Evolutionary conservation across 2,329 filamentous ascomycete genomes (phyloP).

Genomic region (Anthostomella pinea): DNA sequence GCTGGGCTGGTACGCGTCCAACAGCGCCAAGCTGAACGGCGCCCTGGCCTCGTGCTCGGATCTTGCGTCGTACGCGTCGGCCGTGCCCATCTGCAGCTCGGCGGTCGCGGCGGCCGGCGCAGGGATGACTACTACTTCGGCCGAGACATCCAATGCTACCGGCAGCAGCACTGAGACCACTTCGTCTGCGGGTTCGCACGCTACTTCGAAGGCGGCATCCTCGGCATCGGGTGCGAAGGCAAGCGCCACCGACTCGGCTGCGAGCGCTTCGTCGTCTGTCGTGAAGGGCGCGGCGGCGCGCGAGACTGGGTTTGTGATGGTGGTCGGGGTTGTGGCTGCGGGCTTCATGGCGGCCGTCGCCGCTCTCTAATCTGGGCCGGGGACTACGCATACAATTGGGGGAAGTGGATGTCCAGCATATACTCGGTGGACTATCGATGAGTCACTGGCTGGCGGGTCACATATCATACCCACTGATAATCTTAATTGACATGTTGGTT

Average conservation of each 20-base stretch:
- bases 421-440: no score
- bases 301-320: conserved; percentile 18
- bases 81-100: conserved; percentile 18
- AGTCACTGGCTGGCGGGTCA: no score
- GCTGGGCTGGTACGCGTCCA: conserved; percentile 18
- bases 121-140: background rate
- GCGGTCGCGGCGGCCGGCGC: background rate
- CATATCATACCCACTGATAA: no score
- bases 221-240: background rate
- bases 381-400: no score
- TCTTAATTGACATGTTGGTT: no score
- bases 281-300: conserved; percentile 13
- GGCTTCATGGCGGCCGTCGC: conserved; percentile 20
- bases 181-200: background rate
- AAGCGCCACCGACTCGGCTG: conserved; percentile 4
- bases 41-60: conserved; percentile 18
- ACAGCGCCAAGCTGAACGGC: conserved; percentile 19
- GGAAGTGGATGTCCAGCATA: no score
- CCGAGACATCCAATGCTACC: background rate
- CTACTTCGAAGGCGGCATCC: background rate
- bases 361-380: conserved; percentile 10
- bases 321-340: conserved; percentile 16
- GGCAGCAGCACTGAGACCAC: background rate
- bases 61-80: conserved; percentile 7
- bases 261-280: background rate